Evolutionary conservation across 192 early-diverging fungal species (phyloP).

Genomic region (Paraglomus brasilianum): DNA sequence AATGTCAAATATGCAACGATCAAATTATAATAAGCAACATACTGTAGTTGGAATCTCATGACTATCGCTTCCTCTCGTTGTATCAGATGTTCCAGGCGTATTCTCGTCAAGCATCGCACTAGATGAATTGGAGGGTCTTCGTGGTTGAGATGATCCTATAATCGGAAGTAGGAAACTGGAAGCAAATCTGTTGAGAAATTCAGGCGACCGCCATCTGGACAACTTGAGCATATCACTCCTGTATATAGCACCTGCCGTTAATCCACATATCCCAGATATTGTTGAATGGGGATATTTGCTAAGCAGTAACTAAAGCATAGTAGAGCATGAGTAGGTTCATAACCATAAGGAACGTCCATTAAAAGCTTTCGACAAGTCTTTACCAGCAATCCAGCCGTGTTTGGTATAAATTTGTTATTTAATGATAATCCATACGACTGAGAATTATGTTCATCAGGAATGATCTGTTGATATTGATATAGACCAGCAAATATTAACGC

Average conservation of each 20-base stretch:
- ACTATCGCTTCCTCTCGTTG: neutral
- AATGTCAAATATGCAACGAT: neutral
- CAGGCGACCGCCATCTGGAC: conserved; percentile 56
- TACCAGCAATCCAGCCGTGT: conserved; percentile 51
- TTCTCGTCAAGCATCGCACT: conserved; percentile 43
- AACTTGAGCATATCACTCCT: conserved; percentile 49
- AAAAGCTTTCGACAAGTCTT: neutral
- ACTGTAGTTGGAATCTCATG: neutral
- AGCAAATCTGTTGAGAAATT: conserved; percentile 34
- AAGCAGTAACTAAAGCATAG: conserved; percentile 40
- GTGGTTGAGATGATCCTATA: conserved; percentile 47
- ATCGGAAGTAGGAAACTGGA: conserved; percentile 47
- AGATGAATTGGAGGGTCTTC: conserved; percentile 42
- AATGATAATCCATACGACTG: conserved; percentile 51
- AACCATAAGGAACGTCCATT: neutral
- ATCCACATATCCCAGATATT: conserved; percentile 45
- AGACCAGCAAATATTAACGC: conserved; percentile 55
- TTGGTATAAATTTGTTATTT: conserved; percentile 51
- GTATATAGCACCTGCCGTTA: conserved; percentile 54
- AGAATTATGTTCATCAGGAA: conserved; percentile 54
- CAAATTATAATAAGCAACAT: neutral
- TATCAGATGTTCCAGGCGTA: conserved; percentile 31
- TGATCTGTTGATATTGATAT: conserved; percentile 56
- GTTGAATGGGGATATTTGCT: conserved; percentile 47
- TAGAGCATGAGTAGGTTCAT: neutral